phyloP scores from a whole-genome alignment of 352 stramenopile species.

The Plasmopara muralis region DNA sequence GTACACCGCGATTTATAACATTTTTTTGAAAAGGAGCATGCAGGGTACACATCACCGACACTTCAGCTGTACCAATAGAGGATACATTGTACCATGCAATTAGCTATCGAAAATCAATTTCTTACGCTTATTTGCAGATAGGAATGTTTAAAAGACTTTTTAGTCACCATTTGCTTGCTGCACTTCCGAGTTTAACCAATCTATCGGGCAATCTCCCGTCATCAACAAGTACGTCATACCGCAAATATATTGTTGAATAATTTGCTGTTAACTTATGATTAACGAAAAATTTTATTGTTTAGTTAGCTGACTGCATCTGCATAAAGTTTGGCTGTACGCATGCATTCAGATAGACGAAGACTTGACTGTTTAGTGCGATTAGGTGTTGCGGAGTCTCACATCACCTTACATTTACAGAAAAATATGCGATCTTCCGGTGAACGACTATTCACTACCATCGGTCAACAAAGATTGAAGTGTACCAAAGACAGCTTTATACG shows the following conservation, averaged over 20 bases:
- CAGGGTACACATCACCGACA: slow-evolving; percentile 53
- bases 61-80: slow-evolving; percentile 61
- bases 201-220: slow-evolving; percentile 65
- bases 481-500: too few relatives aligned
- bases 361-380: too few relatives aligned
- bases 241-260: not conserved
- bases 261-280: slow-evolving; percentile 6
- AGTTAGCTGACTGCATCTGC: too few relatives aligned
- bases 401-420: too few relatives aligned
- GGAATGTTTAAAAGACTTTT: slow-evolving; percentile 57
- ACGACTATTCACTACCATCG: too few relatives aligned
- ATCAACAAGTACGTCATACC: slow-evolving; percentile 59
- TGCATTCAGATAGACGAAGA: too few relatives aligned
- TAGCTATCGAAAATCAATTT: not conserved
- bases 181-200: slow-evolving; percentile 61
- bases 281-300: not conserved
- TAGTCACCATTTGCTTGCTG: slow-evolving; percentile 49
- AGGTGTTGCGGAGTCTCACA: too few relatives aligned
- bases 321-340: too few relatives aligned
- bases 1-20: slow-evolving; percentile 74
- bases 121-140: slow-evolving; percentile 30
- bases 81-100: slow-evolving; percentile 27
- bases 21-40: slow-evolving; percentile 69
- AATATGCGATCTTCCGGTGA: too few relatives aligned
- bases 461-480: too few relatives aligned